A percentile compares a stretch with the other conserved stretches of the same genome.
Evolutionary conservation across 257 asterid genomes (phyloP).

Genomic region (Misopates orontium): DNA sequence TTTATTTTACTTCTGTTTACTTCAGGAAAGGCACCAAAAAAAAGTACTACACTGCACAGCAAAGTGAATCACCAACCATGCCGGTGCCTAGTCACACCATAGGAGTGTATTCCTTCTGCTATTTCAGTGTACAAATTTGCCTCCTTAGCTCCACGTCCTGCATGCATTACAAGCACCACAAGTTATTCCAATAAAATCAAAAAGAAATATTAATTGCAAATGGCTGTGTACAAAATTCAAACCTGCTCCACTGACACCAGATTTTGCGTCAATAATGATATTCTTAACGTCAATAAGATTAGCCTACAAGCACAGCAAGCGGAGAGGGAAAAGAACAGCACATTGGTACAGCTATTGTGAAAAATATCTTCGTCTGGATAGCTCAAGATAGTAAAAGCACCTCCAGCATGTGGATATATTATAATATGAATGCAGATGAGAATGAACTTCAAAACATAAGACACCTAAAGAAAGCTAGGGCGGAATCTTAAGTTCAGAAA

Average conservation of each 20-base stretch:
- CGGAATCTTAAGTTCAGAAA: background rate
- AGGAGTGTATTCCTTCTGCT: constrained; percentile 95
- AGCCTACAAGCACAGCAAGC: constrained; percentile 54
- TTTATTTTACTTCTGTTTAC: background rate
- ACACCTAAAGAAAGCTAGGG: background rate
- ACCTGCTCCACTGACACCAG: constrained; percentile 99
- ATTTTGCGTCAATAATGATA: constrained; percentile 89
- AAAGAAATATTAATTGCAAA: background rate
- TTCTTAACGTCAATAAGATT: constrained; percentile 69
- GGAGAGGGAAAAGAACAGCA: background rate
- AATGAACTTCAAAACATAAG: too few species aligned
- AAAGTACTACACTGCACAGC: background rate
- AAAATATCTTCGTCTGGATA: background rate
- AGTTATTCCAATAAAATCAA: constrained; percentile 16
- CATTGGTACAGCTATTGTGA: background rate
- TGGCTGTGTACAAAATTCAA: constrained; percentile 23
- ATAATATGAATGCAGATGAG: too few species aligned
- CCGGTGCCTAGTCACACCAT: constrained; percentile 83
- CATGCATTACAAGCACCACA: constrained; percentile 22
- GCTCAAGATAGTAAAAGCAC: too few species aligned
- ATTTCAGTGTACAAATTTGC: constrained; percentile 91
- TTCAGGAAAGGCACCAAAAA: background rate
- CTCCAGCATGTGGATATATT: too few species aligned
- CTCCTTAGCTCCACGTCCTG: constrained; percentile 98
- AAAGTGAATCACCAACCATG: constrained; percentile 63